Conservation (phyloP, 352 stramenopile species). For the Globisporangium mamillatum region DNA sequence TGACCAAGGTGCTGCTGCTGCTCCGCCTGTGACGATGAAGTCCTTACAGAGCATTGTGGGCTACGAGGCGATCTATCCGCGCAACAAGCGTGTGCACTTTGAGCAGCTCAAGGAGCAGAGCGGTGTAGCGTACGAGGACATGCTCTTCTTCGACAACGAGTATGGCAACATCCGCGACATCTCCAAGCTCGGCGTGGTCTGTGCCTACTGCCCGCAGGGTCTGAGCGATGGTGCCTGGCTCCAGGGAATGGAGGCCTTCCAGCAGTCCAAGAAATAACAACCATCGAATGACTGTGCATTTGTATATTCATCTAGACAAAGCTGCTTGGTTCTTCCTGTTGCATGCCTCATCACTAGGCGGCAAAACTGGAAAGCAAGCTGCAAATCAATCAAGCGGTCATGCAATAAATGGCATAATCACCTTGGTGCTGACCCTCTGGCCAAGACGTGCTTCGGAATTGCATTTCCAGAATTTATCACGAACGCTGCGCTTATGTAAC, state of each 20-base stretch:
- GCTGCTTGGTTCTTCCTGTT: not conserved
- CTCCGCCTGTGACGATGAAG: conserved; percentile 20
- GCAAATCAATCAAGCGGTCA: not conserved
- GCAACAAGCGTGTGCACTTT: conserved; percentile 91
- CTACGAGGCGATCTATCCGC: conserved; percentile 81
- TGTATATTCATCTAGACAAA: not conserved
- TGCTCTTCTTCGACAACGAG: conserved; percentile 97
- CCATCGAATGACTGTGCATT: not conserved
- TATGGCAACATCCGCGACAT: conserved; percentile 78
- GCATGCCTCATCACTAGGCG: not conserved
- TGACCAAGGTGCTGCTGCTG: not conserved
- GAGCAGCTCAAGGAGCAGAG: conserved; percentile 87
- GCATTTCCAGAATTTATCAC: not conserved
- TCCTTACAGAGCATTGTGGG: conserved; percentile 61
- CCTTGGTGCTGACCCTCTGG: no score
- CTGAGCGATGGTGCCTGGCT: conserved; percentile 65
- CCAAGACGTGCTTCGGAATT: not conserved
- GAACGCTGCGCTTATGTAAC: not conserved
- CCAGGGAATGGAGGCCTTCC: conserved; percentile 68
- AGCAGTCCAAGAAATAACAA: conserved; percentile 37
- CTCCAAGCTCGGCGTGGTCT: conserved; percentile 63
- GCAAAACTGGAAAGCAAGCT: not conserved
- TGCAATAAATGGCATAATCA: no score
- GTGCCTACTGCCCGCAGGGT: conserved; percentile 74
- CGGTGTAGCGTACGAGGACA: conserved; percentile 89